Conservation (phyloP, 2,329 filamentous ascomycete species). For the Alternaria conjuncta region DNA sequence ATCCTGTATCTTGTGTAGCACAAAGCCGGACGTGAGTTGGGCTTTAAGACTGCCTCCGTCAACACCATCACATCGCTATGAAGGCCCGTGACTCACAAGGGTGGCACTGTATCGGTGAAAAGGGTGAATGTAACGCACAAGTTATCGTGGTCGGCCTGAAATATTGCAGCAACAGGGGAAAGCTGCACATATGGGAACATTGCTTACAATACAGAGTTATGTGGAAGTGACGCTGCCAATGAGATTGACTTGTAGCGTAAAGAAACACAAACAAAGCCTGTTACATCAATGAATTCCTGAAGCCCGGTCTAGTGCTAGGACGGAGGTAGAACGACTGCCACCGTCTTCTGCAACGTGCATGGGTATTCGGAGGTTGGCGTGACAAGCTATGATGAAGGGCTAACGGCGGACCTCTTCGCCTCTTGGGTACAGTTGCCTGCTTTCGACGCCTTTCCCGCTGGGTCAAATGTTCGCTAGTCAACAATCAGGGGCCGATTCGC, state of each 20-base stretch:
- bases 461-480: slow-evolving; percentile 9
- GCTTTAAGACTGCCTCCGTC: slow-evolving; percentile 4
- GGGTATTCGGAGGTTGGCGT: slow-evolving; percentile 18
- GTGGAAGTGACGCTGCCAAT: slow-evolving; percentile 28
- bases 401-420: slow-evolving; percentile 4
- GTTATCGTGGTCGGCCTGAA: slow-evolving; percentile 16
- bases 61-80: slow-evolving; percentile 17
- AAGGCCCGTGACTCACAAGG: slow-evolving; percentile 41
- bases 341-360: slow-evolving; percentile 30
- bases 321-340: slow-evolving; percentile 20
- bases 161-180: neutral
- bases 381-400: slow-evolving; percentile 5
- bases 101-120: slow-evolving; percentile 12
- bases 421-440: slow-evolving; percentile 38
- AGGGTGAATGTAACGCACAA: slow-evolving; percentile 30
- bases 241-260: slow-evolving; percentile 5
- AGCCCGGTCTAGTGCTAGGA: slow-evolving; percentile 15
- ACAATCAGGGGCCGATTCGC: slow-evolving; percentile 27
- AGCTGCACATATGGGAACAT: neutral
- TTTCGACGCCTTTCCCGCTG: slow-evolving; percentile 29
- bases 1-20: slow-evolving; percentile 6
- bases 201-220: slow-evolving; percentile 6
- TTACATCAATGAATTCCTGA: slow-evolving; percentile 1
- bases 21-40: slow-evolving; percentile 5
- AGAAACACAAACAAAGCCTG: slow-evolving; percentile 14